These are phyloP conservation scores for Syncephalastrum monosporum DNA, from an alignment of 371 early-diverging fungal species.

Conservation along the genomic window DNA sequence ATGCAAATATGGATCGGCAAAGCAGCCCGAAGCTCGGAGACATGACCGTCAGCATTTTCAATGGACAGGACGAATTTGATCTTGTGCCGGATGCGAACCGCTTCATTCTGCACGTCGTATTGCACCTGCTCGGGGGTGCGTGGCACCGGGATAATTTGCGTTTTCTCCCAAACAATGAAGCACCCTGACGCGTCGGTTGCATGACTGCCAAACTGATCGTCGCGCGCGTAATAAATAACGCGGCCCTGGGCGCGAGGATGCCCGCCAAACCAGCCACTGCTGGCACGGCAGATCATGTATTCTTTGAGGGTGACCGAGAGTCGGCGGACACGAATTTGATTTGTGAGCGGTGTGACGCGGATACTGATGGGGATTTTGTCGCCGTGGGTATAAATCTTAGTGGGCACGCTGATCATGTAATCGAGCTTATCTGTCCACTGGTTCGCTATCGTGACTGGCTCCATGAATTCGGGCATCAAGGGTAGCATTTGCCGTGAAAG, in stretches of 20 bases:
- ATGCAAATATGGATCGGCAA: constrained; percentile 24
- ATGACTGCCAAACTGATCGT: constrained; percentile 24
- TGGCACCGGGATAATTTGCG: constrained; percentile 25
- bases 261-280: constrained; percentile 29
- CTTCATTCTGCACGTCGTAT: constrained; percentile 41
- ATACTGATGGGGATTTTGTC: constrained; percentile 38
- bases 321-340: constrained; percentile 25
- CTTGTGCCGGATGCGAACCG: constrained; percentile 43
- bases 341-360: constrained; percentile 31
- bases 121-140: constrained; percentile 23
- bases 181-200: constrained; percentile 1
- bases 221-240: constrained; percentile 25
- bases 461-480: constrained; percentile 27
- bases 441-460: constrained; percentile 34
- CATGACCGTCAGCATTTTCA: constrained; percentile 30
- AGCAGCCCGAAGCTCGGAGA: constrained; percentile 33
- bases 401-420: constrained; percentile 44
- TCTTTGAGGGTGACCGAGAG: constrained; percentile 41
- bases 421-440: constrained; percentile 42
- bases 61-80: constrained; percentile 24
- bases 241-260: constrained; percentile 32
- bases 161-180: constrained; percentile 31
- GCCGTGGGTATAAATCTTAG: constrained; percentile 34
- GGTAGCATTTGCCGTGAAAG: constrained; percentile 28
- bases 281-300: constrained; percentile 35